Conservation (phyloP, 768 basidiomycete species). For the Boletellus ananas region DNA sequence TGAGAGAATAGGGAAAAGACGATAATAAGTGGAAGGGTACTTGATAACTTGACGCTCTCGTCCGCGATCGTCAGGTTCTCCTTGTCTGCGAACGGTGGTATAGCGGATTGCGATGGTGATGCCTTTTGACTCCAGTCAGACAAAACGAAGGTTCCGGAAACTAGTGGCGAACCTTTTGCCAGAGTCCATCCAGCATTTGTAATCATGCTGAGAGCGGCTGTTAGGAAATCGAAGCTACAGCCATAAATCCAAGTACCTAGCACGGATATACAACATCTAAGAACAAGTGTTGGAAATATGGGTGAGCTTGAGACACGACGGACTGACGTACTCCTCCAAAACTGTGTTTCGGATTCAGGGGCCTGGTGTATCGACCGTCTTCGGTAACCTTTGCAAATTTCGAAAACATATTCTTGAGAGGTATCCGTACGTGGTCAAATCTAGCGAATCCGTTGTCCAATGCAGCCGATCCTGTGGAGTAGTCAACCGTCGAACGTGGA, state of each 20-base stretch:
- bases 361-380: constrained; percentile 59
- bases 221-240: neutral
- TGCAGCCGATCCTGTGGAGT: constrained; percentile 43
- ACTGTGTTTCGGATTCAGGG: constrained; percentile 70
- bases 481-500: neutral
- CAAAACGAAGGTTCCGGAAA: neutral
- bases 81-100: constrained; percentile 68
- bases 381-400: constrained; percentile 68
- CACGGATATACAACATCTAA: constrained; percentile 73
- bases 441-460: constrained; percentile 68
- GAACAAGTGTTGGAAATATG: neutral
- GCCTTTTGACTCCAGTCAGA: constrained; percentile 42
- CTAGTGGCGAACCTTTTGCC: constrained; percentile 49
- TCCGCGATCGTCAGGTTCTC: constrained; percentile 45
- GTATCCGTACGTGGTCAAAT: constrained; percentile 63
- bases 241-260: constrained; percentile 38
- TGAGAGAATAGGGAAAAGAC: constrained; percentile 66
- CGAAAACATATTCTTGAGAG: constrained; percentile 69
- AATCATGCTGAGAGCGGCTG: constrained; percentile 50
- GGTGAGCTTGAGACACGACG: neutral
- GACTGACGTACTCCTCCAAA: constrained; percentile 70
- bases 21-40: constrained; percentile 71
- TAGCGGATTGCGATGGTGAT: constrained; percentile 60
- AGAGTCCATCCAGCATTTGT: constrained; percentile 56
- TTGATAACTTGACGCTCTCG: constrained; percentile 64